Conservation (phyloP, 176 grass and related monocot genomes). For the Cenchrus purpureus region DNA sequence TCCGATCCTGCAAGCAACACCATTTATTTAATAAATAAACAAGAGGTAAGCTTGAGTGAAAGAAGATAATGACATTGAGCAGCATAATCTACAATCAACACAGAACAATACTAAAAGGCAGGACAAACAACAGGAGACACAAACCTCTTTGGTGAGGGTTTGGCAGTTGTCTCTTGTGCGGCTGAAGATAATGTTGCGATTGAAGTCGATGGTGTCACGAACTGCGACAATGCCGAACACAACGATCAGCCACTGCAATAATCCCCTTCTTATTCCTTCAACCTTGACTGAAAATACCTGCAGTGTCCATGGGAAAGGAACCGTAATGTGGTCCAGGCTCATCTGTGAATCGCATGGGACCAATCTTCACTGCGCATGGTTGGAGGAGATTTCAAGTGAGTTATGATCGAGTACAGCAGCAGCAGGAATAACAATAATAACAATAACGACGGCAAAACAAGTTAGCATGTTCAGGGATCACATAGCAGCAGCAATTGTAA, state of each 20-base stretch:
- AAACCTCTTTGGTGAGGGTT: conserved; percentile 1
- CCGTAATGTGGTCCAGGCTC: neutral
- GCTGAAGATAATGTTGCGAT: neutral
- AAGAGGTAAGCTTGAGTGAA: neutral
- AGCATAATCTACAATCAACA: too few relatives aligned
- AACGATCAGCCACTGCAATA: neutral
- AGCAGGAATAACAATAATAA: too few relatives aligned
- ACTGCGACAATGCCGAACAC: neutral
- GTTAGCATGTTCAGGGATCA: too few relatives aligned
- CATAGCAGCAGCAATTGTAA: too few relatives aligned
- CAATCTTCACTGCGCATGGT: neutral
- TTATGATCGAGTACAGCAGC: too few relatives aligned
- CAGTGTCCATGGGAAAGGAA: neutral
- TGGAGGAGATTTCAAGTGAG: neutral
- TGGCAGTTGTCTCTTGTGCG: conserved; percentile 8
- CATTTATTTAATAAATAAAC: too few relatives aligned
- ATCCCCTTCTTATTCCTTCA: neutral
- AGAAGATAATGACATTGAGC: too few relatives aligned
- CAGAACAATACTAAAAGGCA: too few relatives aligned
- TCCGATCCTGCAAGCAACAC: neutral
- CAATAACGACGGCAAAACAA: too few relatives aligned
- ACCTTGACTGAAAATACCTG: neutral
- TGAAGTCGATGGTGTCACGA: neutral
- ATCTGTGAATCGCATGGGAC: neutral
- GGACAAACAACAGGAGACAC: too few relatives aligned